Base-by-base conservation (phyloP, 305 asterid species). In the Rubia tinctorum region DNA sequence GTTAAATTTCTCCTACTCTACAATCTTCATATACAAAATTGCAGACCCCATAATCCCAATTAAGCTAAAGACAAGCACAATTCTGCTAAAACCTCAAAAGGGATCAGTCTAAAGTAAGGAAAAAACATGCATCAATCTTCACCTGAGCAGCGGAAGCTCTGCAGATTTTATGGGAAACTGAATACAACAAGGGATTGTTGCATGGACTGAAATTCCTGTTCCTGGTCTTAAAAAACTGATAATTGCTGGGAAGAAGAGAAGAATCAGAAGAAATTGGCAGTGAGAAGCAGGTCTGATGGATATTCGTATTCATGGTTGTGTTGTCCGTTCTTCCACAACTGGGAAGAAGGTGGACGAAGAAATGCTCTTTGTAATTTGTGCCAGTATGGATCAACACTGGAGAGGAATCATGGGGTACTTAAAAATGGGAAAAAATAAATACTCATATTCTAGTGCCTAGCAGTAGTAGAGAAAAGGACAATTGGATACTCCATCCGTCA, bases 101-200 rank as follows among this genome's bases (percentile, higher is more conserved):
- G 73, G 65, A 17, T 53, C 65, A 51, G 49, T 71, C 53, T 2
- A 37, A 14, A 53, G 27, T 20, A 18, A 53, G 1, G 23, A 53
- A 34, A 53, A 37, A 45, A 69, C 39, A 44, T 30, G 59, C 59
- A 17, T 34, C 12, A 40, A 55, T 47, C n/a, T 37, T 61, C 27
- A 76, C 79, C 75, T 49, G 51, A 43, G 66, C 49, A 34, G 75
- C 66, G 55, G 56, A 42, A 66, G 60, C 73, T 56, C 39, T 25
- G 51, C 43, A 53, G 18, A 43, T 65, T 53, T 34, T 23, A n/a
- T n/a, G 55, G 23, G 65, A 44, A 20, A 30, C 22, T 20, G 78
- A 56, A 74, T 22, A 39, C 43, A 44, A n/a, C 4, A 45, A 22
- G 79, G 34, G 43, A 49, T 76, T 51, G 43, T 22, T 62, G 79